phyloP scores from a whole-genome alignment of 768 basidiomycete species.

The Cubamyces sp. region DNA sequence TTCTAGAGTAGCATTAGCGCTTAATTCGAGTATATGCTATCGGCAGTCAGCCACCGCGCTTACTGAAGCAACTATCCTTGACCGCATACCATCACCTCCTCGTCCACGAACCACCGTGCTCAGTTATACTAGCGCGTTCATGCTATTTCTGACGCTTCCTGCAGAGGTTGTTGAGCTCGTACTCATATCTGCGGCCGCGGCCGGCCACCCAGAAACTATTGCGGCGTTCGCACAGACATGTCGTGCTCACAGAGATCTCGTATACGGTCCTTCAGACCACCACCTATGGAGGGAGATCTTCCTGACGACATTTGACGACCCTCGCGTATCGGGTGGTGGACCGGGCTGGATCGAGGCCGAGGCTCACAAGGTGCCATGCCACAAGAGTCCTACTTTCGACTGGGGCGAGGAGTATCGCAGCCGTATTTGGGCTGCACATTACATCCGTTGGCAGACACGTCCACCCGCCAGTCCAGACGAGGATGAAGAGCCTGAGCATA shows the following conservation, averaged over 20 bases:
- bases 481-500: not conserved
- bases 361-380: not conserved
- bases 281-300: constrained; percentile 46
- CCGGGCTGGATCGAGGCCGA: constrained; percentile 14
- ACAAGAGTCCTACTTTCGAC: constrained; percentile 11
- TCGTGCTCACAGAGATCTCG: constrained; percentile 32
- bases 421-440: constrained; percentile 34
- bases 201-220: constrained; percentile 34
- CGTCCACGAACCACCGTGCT: not conserved
- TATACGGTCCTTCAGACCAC: constrained; percentile 37
- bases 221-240: constrained; percentile 42
- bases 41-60: not conserved
- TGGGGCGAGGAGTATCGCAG: constrained; percentile 33
- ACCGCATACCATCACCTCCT: not conserved
- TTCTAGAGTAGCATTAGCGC: not conserved
- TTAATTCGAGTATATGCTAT: not conserved
- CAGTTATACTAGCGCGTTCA: not conserved
- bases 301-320: constrained; percentile 42
- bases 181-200: constrained; percentile 32
- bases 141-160: constrained; percentile 30
- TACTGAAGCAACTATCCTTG: not conserved
- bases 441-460: constrained; percentile 23
- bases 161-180: constrained; percentile 42
- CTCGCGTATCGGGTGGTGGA: constrained; percentile 24
- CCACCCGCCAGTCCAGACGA: not conserved